A percentile compares a stretch with the other conserved stretches of the same genome.
phyloP scores from a whole-genome alignment of 208 protist genomes.

The Eutreptiella sp. region DNA sequence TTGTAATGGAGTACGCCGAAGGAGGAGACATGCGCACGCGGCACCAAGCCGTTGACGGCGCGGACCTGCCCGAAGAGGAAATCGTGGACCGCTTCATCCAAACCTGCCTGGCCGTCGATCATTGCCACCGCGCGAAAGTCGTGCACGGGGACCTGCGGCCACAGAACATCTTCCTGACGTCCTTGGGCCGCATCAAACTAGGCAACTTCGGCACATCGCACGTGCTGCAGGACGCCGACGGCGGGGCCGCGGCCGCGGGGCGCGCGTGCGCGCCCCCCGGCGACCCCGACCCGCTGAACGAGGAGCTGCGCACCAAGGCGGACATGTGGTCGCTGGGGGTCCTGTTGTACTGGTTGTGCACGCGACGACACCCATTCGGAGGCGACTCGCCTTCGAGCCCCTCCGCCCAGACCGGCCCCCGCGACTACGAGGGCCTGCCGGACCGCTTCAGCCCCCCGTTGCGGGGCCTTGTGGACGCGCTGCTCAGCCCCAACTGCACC shows the following conservation, averaged over 20 bases:
- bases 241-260: constrained; percentile 6
- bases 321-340: constrained; percentile 36
- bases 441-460: too few relatives aligned
- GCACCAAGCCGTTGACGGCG: too few relatives aligned
- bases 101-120: constrained; percentile 22
- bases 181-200: constrained; percentile 35
- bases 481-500: too few relatives aligned
- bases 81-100: constrained; percentile 29
- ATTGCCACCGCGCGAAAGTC: constrained; percentile 35
- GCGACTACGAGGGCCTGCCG: too few relatives aligned
- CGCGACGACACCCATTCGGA: too few relatives aligned
- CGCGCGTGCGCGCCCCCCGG: constrained; percentile 9
- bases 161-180: constrained; percentile 46
- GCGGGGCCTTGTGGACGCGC: too few relatives aligned
- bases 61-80: constrained; percentile 42
- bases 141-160: constrained; percentile 44
- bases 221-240: too few relatives aligned
- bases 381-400: too few relatives aligned
- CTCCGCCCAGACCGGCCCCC: too few relatives aligned
- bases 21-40: constrained; percentile 66
- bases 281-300: constrained; percentile 30
- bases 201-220: constrained; percentile 38
- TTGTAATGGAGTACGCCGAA: constrained; percentile 80
- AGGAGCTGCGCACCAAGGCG: constrained; percentile 29
- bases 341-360: too few relatives aligned